Percentiles rank a stretch among this genome's conserved stretches.
Evolutionary conservation across 225 moss, liverwort and hornwort genomes (phyloP).

Genomic region (Rhytidiadelphus loreus): DNA sequence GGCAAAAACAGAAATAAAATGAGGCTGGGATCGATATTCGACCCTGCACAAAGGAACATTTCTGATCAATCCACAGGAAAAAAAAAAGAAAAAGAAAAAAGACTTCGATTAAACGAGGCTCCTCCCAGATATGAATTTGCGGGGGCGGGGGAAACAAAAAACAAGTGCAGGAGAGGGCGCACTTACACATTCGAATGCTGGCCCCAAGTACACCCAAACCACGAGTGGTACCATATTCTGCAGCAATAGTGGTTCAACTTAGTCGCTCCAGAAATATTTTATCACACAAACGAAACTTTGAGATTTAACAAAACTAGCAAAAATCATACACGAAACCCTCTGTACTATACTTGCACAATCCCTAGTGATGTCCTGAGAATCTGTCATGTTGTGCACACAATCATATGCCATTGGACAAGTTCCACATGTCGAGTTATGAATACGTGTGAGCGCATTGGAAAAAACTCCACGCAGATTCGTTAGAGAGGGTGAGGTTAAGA

Average conservation of each 20-base stretch:
- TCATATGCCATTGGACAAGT: too few relatives aligned
- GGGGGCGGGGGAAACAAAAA: background rate
- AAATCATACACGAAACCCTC: background rate
- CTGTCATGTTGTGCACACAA: too few relatives aligned
- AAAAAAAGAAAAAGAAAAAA: background rate
- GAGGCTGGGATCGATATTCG: conserved; percentile 63
- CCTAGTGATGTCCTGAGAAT: too few relatives aligned
- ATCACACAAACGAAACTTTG: background rate
- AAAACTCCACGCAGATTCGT: background rate
- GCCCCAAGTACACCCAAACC: conserved; percentile 75
- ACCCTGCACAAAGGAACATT: conserved; percentile 40
- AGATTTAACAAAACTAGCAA: background rate
- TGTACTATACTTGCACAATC: too few relatives aligned
- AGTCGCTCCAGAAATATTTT: background rate
- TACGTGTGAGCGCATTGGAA: too few relatives aligned
- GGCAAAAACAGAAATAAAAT: conserved; percentile 92
- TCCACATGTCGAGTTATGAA: too few relatives aligned
- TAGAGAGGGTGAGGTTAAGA: background rate
- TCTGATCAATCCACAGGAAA: background rate
- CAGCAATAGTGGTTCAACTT: background rate
- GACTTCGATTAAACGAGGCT: background rate
- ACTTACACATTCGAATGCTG: conserved; percentile 88
- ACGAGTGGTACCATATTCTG: conserved; percentile 69
- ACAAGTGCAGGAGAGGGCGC: background rate
- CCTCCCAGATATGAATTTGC: background rate